Percentiles rank a stretch among this genome's conserved stretches.
These are phyloP conservation scores for Aspergillus ochraceus DNA, from an alignment of 2,329 filamentous ascomycete species.

Conservation along the genomic window DNA sequence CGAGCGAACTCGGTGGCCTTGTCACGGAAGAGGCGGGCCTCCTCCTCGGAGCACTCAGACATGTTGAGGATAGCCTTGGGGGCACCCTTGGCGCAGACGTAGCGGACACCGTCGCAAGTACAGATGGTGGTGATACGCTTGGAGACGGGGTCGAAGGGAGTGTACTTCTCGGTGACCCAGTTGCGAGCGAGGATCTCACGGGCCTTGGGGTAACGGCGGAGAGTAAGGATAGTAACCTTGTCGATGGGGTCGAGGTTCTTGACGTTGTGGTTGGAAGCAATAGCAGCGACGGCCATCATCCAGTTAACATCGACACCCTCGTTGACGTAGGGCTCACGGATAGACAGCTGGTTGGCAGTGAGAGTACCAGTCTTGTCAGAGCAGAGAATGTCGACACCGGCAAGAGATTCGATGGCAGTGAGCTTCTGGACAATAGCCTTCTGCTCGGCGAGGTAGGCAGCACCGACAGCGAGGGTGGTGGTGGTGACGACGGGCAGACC, in stretches of 20 bases:
- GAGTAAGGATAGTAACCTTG: slow-evolving; percentile 74
- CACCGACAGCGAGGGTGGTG: slow-evolving; percentile 74
- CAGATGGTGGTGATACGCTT: slow-evolving; percentile 74
- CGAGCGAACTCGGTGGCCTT: slow-evolving; percentile 75
- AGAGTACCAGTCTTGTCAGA: slow-evolving; percentile 81
- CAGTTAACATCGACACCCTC: slow-evolving; percentile 78
- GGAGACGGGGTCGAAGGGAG: slow-evolving; percentile 70
- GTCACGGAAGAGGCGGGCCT: slow-evolving; percentile 65
- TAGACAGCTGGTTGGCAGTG: slow-evolving; percentile 61
- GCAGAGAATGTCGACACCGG: slow-evolving; percentile 74
- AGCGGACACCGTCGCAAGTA: slow-evolving; percentile 67
- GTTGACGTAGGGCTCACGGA: slow-evolving; percentile 74
- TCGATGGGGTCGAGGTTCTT: slow-evolving; percentile 77
- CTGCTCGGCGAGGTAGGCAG: slow-evolving; percentile 73
- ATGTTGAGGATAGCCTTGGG: slow-evolving; percentile 73
- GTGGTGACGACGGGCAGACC: slow-evolving; percentile 78
- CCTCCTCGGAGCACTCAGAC: slow-evolving; percentile 65
- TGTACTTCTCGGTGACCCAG: slow-evolving; percentile 77
- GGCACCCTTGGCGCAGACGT: slow-evolving; percentile 74
- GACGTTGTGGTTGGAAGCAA: slow-evolving; percentile 76
- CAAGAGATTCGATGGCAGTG: slow-evolving; percentile 74
- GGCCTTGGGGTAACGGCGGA: slow-evolving; percentile 75
- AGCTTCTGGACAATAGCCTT: slow-evolving; percentile 80
- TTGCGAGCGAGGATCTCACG: slow-evolving; percentile 72
- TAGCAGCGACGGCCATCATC: slow-evolving; percentile 79